Evolutionary conservation across 2,329 filamentous ascomycete genomes (phyloP).

Genomic region (Calonectria henricotiae): DNA sequence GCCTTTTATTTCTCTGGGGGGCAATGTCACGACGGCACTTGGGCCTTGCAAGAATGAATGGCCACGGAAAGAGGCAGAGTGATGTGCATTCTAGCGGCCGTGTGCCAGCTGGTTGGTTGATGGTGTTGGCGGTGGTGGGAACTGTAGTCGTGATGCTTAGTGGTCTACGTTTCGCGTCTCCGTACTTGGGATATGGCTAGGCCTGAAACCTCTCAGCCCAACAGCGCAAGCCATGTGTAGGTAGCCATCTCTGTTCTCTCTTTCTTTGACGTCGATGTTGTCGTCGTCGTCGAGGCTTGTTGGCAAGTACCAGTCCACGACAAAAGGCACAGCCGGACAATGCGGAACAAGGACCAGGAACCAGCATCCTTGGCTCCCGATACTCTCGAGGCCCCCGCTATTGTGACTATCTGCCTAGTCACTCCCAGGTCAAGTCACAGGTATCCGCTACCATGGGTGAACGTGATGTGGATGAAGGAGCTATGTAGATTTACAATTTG

Average conservation of each 20-base stretch:
- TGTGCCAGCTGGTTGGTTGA: slow-evolving; percentile 45
- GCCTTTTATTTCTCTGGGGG: slow-evolving; percentile 30
- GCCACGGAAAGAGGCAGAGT: slow-evolving; percentile 33
- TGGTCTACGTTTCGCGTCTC: slow-evolving; percentile 24
- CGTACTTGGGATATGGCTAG: slow-evolving; percentile 2
- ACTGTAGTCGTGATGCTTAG: slow-evolving; percentile 37
- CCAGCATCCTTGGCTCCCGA: slow-evolving; percentile 31
- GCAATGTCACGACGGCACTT: slow-evolving; percentile 29
- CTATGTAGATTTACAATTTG: slow-evolving; percentile 32
- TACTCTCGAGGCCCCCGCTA: slow-evolving; percentile 33
- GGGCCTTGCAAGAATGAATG: slow-evolving; percentile 39
- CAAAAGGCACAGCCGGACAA: slow-evolving; percentile 11
- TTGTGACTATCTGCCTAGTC: slow-evolving; percentile 33
- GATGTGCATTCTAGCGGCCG: slow-evolving; percentile 30
- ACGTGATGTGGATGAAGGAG: slow-evolving; percentile 27
- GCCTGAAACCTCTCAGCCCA: slow-evolving; percentile 29
- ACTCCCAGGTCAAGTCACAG: slow-evolving; percentile 12
- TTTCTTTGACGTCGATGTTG: background rate
- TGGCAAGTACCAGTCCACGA: slow-evolving; percentile 18
- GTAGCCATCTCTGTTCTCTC: slow-evolving; percentile 15
- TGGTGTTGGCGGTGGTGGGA: slow-evolving; percentile 45
- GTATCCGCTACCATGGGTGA: slow-evolving; percentile 29
- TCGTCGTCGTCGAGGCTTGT: slow-evolving; percentile 11
- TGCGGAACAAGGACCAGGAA: slow-evolving; percentile 30
- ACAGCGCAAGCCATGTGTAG: slow-evolving; percentile 16